phyloP scores from a whole-genome alignment of 768 basidiomycete species.

The Multifurca ochricompacta region DNA sequence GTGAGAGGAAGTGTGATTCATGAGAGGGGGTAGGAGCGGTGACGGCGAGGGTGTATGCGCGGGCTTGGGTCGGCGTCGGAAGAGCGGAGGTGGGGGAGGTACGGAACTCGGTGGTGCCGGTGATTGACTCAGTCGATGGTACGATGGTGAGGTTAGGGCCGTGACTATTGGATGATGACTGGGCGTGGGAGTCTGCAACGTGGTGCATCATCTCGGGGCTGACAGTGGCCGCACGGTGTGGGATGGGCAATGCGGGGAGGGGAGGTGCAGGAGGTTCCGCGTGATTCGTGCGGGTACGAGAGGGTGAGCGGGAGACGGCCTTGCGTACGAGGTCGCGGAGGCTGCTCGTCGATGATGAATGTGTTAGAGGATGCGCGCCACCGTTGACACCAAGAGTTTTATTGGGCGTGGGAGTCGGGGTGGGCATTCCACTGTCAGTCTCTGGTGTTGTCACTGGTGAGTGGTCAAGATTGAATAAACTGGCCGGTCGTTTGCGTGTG shows the following conservation, averaged over 20 bases:
- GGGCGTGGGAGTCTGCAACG: slow-evolving; percentile 10
- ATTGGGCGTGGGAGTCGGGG: slow-evolving; percentile 7
- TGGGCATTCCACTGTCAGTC: slow-evolving; percentile 12
- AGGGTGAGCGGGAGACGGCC: slow-evolving; percentile 15
- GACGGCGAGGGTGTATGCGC: slow-evolving; percentile 2
- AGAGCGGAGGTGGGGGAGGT: slow-evolving; percentile 1
- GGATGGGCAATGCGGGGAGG: not conserved
- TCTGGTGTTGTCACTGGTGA: not conserved
- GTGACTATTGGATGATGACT: not conserved
- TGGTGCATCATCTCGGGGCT: not conserved
- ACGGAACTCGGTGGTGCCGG: slow-evolving; percentile 8
- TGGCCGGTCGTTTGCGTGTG: slow-evolving; percentile 7
- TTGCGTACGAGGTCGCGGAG: slow-evolving; percentile 17
- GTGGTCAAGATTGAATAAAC: slow-evolving; percentile 12
- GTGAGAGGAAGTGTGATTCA: slow-evolving; percentile 12
- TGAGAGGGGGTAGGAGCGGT: not conserved
- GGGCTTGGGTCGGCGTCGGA: not conserved
- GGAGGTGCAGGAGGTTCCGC: not conserved
- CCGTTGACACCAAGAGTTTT: not conserved
- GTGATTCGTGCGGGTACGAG: slow-evolving; percentile 1
- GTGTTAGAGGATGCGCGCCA: slow-evolving; percentile 6
- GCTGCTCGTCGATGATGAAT: slow-evolving; percentile 17
- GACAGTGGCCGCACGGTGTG: not conserved
- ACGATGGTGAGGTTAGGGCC: slow-evolving; percentile 20
- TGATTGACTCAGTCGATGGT: slow-evolving; percentile 42